Base-by-base conservation (phyloP, 106 monocot genomes). In the Alisma plantagoaquatica region DNA sequence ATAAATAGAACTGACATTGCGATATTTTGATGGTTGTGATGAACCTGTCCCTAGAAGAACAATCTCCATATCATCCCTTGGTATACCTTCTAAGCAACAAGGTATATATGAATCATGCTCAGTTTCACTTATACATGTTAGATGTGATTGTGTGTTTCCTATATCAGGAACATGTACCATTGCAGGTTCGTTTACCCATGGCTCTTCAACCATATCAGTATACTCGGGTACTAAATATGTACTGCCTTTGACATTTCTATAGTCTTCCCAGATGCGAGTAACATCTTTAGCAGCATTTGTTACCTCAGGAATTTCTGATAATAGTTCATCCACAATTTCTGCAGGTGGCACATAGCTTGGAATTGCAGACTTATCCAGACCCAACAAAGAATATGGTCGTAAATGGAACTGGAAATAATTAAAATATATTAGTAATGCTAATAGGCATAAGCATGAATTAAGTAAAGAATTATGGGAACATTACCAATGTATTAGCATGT, bases 61-160 rank as follows among this genome's bases (percentile, higher is more conserved):
- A 48, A 98, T 57, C 64, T 98, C 98, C 98, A 98, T 90, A 51
- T 98, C 90, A 43, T 98, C 90, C 53, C 98, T 78, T n/a, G 79
- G 55, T 66, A 82, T 61, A 42, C 82, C 75, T 42, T 90, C 64
- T 70, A 98, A 78, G 56, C 82, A 98, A 49, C 71, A 22, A 31
- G 98, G 98, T 23, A 77, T 53, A 64, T 94, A 70, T 62, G 33
- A 49, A 52, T 62, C 35, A 16, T 62, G 46, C 63, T 43, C 48
- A 66, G 51, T 59, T 56, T 30, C 17, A 27, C 41, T 46, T 38
- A 38, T 6, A 38, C 14, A 38, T 6, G 35, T 6, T 51, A 42
- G 23, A 17, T 20, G 24, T 62, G 63, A 16, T 66, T 62, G n/a
- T n/a, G n/a, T n/a, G n/a, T n/a, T n/a, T n/a, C n/a, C n/a, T n/a